Base-by-base conservation (phyloP, 176 grass and related monocot genomes). In the Sorghum bicolor region DNA sequence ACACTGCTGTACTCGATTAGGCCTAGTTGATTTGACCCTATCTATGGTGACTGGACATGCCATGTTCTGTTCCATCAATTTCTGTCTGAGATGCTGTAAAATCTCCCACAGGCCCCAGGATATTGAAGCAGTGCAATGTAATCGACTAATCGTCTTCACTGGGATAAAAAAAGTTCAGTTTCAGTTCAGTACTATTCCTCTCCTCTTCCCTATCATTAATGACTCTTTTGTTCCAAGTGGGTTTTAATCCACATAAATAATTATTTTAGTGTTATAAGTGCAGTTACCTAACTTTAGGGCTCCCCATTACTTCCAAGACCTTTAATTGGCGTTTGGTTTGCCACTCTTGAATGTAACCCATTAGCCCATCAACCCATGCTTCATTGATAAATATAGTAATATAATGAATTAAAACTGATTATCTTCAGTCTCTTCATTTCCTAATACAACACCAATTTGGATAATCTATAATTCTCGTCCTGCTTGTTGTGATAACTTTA, bases 91-190 rank as follows among this genome's bases (percentile, higher is more conserved):
- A 63, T 83, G 10, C 61, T 58, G 53, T 30, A 45, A 45, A 68
- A 82, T 37, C 15, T 70, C 63, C 37, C 34, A 55, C 19, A 55
- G 17, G 50, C 7, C 50, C 22, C 17, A 67, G 36, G 62, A 80
- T 53, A 73, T 43, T 41, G 25, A 40, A 33, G n/a, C 11, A 71
- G 22, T 11, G 77, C 58, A 61, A 19, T 36, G 8, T 39, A 34
- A 61, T n/a, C n/a, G n/a, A n/a, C n/a, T n/a, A n/a, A n/a, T 25
- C 28, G 39, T 75, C 12, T 82, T 86, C 41, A 80, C 4, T 86
- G 32, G 55, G 43, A 20, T 47, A 32, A 24, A 45, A 15, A 67
- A 40, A 44, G 60, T 16, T 65, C 32, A 17, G n/a, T 19, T 81
- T 52, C 71, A 58, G 70, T 87, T 81, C 17, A 75, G 13, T 48